Base-by-base conservation (phyloP, 805 yeast species). In the Cyberlindnera bimundalis region DNA sequence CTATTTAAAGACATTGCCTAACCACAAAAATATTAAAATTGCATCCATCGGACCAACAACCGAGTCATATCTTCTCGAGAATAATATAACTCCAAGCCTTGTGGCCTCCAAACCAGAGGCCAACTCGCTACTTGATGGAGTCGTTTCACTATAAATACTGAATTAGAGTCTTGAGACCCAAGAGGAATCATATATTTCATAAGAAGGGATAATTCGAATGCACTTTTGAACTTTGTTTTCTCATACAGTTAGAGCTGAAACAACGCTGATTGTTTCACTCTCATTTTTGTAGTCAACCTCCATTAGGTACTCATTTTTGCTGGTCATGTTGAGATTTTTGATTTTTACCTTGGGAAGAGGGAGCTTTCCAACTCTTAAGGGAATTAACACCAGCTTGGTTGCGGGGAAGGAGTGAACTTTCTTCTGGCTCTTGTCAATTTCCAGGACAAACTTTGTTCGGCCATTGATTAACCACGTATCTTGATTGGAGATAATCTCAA, bases 21-120 rank as follows among this genome's bases (percentile, higher is more conserved):
- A 42, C 11, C 21, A 30, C 18, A 16, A 35, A 2, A 34, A 44
- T 8, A 55, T 29, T 29, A 71, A 68, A 35, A 64, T 88, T 13
- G 96, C 95, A 0, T 79, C 90, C 4, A 91, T 91, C 43, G 98
- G 98, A 0, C 97, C 97, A 3, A 91, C 97, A 0, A 91, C 98
- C 0, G 78, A 83, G 40, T 70, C 66, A 29, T 88, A 75, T 53
- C 62, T 90, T 31, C 28, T 59, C 5, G 59, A 67, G 1, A 68
- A 74, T 15, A 81, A 78, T 0, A 58, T 91, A 3, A 48, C 33
- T 1, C 86, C 90, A 1, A 64, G 74, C 29, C 74, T 84, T 1
- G 84, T 83, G 4, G 81, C 96, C 3, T 61, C 63, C 5, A 79
- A 78, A 43, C 98, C 98, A 0, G 80, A 80, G 24, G 88, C 96